Evolutionary conservation across 306 rosid species (phyloP), one percentile per base, ranked within the genome.

Genomic region (Parietaria judaica): DNA sequence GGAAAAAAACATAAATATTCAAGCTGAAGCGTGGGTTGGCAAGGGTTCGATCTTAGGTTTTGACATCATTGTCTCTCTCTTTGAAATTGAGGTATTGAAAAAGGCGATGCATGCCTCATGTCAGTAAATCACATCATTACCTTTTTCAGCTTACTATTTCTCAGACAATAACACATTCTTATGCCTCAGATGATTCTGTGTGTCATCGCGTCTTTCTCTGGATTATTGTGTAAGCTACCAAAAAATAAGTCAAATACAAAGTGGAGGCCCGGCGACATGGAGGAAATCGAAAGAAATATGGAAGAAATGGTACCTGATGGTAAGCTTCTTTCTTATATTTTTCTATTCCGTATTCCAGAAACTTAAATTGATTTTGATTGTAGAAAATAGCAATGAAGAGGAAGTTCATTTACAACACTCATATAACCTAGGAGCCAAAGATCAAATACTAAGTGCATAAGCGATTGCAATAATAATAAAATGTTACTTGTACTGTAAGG

Each of bases 281-380:
- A 76, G 63, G 83, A 76, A 72, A 59, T 58, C 39, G 68, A 78
- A 49, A 76, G 63, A 66, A 64, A 58, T 70, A 64, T 80, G 76
- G 92, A 80, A 71, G 73, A 77, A 55, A 43, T 79, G 77, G 61
- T 88, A 77, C 96, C 98, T 57, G 67, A 91, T 70, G 98, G 98
- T 91, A 86, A 31, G 51, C 7, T 47, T 36, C 64, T 56, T 70
- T 44, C 23, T 54, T 35, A 14, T n/a, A n/a, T 57, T 14, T 13
- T 63, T 37, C 64, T 54, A 35, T 49, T 64, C 48, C 65, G 58
- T 41, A 5, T 5, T 41, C 45, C 9, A 8, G 45, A 41, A 41
- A 5, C 6, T 41, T 3, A 41, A 41, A 8, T 5, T 23, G 31
- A 23, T 23, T 23, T 23, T 23, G 31, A 23, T 23, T 23, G 31